phyloP scores from a whole-genome alignment of 2,329 filamentous ascomycete species.

The Phoma sp. region DNA sequence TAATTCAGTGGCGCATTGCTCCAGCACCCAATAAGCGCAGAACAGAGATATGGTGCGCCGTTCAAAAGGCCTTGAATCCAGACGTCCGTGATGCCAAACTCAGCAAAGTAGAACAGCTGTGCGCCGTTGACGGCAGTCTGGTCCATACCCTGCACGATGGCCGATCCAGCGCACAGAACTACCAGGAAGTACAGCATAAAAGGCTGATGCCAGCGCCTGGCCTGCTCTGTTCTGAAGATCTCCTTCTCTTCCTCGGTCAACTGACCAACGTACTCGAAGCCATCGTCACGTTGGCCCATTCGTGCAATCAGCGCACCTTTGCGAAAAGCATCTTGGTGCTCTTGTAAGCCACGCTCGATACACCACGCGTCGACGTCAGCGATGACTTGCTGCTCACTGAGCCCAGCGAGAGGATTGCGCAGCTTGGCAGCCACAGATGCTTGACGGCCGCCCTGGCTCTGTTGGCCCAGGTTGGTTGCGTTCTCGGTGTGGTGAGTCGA shows the following conservation, averaged over 20 bases:
- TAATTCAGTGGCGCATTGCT: constrained; percentile 43
- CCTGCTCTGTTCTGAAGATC: constrained; percentile 65
- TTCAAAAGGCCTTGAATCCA: constrained; percentile 39
- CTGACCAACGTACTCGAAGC: constrained; percentile 56
- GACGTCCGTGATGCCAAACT: constrained; percentile 35
- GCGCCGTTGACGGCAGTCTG: constrained; percentile 44
- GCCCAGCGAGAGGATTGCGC: constrained; percentile 61
- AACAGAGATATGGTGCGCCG: constrained; percentile 40
- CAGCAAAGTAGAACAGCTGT: constrained; percentile 38
- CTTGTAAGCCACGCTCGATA: constrained; percentile 54
- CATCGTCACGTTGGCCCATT: constrained; percentile 53
- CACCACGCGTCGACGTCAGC: constrained; percentile 63
- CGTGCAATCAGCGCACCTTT: constrained; percentile 59
- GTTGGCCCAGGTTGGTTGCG: constrained; percentile 11
- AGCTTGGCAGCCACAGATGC: constrained; percentile 43
- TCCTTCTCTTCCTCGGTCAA: constrained; percentile 62
- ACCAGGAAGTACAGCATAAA: constrained; percentile 69
- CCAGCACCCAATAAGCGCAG: constrained; percentile 51
- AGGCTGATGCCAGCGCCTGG: constrained; percentile 73
- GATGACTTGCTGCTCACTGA: constrained; percentile 60
- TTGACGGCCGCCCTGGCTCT: constrained; percentile 2
- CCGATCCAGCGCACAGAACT: constrained; percentile 69
- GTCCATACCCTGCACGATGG: constrained; percentile 68
- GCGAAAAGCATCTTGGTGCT: constrained; percentile 56
- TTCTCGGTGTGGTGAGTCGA: constrained; percentile 30